Conservation (phyloP, 2,329 filamentous ascomycete species). For the Cladosporium colombiae region DNA sequence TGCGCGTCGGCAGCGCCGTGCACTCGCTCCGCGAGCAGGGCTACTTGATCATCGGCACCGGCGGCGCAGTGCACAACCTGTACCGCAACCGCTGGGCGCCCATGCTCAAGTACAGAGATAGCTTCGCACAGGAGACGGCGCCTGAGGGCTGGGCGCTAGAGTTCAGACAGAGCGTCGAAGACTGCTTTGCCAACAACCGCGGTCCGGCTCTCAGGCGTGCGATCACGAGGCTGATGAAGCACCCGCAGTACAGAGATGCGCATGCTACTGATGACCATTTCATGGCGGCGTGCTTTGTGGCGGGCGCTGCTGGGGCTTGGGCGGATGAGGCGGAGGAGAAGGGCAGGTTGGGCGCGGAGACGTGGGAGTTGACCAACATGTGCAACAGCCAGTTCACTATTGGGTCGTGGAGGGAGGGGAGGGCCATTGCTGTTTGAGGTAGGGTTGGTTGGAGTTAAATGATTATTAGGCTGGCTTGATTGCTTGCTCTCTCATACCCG, state of each 20-base stretch:
- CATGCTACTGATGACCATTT: constrained; percentile 72
- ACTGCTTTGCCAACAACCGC: constrained; percentile 56
- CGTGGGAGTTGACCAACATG: constrained; percentile 69
- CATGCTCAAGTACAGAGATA: constrained; percentile 65
- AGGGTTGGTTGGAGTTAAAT: too few relatives aligned
- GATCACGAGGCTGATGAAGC: constrained; percentile 66
- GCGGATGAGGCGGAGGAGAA: constrained; percentile 37
- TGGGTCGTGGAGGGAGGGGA: constrained; percentile 40
- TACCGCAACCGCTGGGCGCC: constrained; percentile 67
- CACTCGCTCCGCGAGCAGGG: constrained; percentile 56
- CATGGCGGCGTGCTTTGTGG: constrained; percentile 65
- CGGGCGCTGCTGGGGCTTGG: constrained; percentile 55
- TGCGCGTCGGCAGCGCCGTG: constrained; percentile 59
- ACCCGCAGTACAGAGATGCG: constrained; percentile 64
- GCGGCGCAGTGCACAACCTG: constrained; percentile 70
- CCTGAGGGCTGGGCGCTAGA: constrained; percentile 63
- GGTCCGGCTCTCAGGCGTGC: constrained; percentile 58
- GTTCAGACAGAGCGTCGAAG: constrained; percentile 66
- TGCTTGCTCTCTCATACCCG: not conserved
- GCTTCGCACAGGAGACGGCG: constrained; percentile 60
- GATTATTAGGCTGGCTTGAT: not conserved
- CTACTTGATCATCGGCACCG: constrained; percentile 59
- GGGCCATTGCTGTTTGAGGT: not conserved
- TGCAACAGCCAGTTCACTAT: constrained; percentile 61
- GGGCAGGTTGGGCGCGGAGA: constrained; percentile 57